phyloP scores from a whole-genome alignment of 768 basidiomycete species.

The Boletus sensibilis region DNA sequence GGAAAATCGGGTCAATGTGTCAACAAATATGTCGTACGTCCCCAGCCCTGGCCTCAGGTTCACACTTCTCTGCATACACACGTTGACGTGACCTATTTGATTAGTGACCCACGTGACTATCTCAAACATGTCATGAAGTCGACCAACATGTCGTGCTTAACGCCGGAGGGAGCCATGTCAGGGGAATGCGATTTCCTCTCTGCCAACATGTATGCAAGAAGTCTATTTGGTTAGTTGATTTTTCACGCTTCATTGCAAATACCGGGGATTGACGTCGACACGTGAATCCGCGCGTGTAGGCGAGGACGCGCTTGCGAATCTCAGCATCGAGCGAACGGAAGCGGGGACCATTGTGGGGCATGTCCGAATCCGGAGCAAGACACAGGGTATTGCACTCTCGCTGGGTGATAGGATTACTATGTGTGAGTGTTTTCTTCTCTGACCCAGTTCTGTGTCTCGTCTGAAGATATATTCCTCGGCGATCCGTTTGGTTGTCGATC shows the following conservation, averaged over 20 bases:
- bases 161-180: constrained; percentile 81
- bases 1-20: constrained; percentile 98
- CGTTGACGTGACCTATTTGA: background rate
- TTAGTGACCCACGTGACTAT: constrained; percentile 82
- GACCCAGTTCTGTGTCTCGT: background rate
- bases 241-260: background rate
- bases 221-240: constrained; percentile 77
- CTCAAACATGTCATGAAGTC: constrained; percentile 93
- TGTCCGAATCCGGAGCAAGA: constrained; percentile 95
- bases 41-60: background rate
- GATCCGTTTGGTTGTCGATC: background rate
- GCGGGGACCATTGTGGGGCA: constrained; percentile 84
- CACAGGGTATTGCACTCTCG: constrained; percentile 94
- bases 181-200: constrained; percentile 97
- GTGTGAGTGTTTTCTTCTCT: constrained; percentile 35
- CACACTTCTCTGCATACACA: background rate
- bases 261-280: background rate
- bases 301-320: constrained; percentile 94
- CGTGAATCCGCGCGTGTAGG: constrained; percentile 42
- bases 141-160: constrained; percentile 97
- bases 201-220: constrained; percentile 94
- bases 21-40: constrained; percentile 75
- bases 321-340: constrained; percentile 87
- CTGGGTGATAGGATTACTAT: constrained; percentile 86
- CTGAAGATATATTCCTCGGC: background rate